These are phyloP conservation scores for Solanum chmielewskii DNA, from an alignment of 257 asterid species.

Conservation along the genomic window DNA sequence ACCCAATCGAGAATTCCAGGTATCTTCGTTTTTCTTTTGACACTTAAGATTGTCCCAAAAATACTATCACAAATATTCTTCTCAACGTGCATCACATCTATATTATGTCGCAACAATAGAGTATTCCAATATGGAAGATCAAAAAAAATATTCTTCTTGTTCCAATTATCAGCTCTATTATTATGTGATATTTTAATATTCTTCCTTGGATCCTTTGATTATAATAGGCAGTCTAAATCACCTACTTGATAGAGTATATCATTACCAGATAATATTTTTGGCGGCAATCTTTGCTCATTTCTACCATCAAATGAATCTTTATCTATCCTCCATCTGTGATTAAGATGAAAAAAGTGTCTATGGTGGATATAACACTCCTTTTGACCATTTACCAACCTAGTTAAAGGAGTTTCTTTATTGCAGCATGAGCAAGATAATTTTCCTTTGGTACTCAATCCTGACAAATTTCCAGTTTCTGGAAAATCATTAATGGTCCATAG, in stretches of 20 bases:
- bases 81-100: neutral
- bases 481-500: neutral
- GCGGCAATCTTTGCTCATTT: neutral
- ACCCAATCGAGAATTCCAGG: neutral
- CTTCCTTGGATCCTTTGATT: too few species aligned
- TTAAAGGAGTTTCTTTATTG: neutral
- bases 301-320: neutral
- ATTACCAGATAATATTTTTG: too few species aligned
- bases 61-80: too few species aligned
- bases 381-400: too few species aligned
- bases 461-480: neutral
- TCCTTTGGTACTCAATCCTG: neutral
- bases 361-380: neutral
- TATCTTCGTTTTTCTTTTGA: neutral
- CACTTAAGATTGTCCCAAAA: neutral
- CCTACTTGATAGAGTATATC: neutral
- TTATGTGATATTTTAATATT: too few species aligned
- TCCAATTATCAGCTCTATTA: too few species aligned
- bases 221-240: too few species aligned
- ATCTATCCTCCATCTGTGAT: neutral
- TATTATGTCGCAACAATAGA: too few species aligned
- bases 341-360: too few species aligned
- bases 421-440: neutral
- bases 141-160: neutral
- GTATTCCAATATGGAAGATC: neutral